Evolutionary conservation across 129 eudicot genomes (phyloP).

Genomic region (Silybum marianum): DNA sequence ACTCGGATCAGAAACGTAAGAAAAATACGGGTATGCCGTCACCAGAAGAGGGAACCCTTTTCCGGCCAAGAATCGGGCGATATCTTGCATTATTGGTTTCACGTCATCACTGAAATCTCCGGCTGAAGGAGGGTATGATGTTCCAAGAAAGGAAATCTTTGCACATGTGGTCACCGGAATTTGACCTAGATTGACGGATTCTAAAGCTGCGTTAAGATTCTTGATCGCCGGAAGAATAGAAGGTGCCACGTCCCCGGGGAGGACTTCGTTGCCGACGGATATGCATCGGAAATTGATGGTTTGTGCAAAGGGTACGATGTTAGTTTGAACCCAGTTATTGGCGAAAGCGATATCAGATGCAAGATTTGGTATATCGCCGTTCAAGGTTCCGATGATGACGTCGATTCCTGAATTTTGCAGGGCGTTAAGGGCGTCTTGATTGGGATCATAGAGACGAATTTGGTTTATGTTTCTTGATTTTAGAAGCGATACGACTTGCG

Average conservation of each 20-base stretch:
- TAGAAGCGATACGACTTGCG: slow-evolving; percentile 24
- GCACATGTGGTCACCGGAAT: slow-evolving; percentile 39
- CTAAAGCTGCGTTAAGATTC: slow-evolving; percentile 34
- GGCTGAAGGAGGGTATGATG: slow-evolving; percentile 44
- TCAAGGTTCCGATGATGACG: slow-evolving; percentile 37
- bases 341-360: slow-evolving; percentile 28
- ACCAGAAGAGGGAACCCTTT: slow-evolving; percentile 38
- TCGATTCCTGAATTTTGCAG: slow-evolving; percentile 34
- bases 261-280: slow-evolving; percentile 48
- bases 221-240: slow-evolving; percentile 32
- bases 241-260: slow-evolving; percentile 15
- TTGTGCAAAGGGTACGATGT: slow-evolving; percentile 35
- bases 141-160: slow-evolving; percentile 18
- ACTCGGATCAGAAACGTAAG: slow-evolving; percentile 25
- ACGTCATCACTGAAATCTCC: slow-evolving; percentile 15
- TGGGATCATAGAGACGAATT: slow-evolving; percentile 38
- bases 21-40: slow-evolving; percentile 47
- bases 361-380: slow-evolving; percentile 35
- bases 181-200: slow-evolving; percentile 1
- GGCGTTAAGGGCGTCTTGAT: slow-evolving; percentile 32
- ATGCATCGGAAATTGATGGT: slow-evolving; percentile 33
- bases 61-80: slow-evolving; percentile 17
- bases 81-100: slow-evolving; percentile 12
- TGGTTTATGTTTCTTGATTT: slow-evolving; percentile 27
- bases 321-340: slow-evolving; percentile 32